Conservation (phyloP, 495 filamentous ascomycete genomes). For the Apiosordaria backusii region DNA sequence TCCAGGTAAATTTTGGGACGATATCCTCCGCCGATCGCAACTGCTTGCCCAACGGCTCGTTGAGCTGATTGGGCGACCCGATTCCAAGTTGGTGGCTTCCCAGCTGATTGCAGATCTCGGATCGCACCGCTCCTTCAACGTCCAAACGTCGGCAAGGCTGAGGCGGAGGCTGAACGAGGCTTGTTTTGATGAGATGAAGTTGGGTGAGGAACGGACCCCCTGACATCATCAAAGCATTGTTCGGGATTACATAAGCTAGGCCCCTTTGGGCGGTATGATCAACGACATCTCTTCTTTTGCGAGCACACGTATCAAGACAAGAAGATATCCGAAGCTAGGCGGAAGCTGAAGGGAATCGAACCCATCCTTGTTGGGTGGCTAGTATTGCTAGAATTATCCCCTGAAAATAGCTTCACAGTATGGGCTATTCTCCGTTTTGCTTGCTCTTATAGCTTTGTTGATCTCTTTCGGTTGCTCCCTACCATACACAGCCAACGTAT, state of each 20-base stretch:
- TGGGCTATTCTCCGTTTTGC: too few relatives aligned
- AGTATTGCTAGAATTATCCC: neutral
- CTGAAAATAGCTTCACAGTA: neutral
- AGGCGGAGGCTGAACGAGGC: constrained; percentile 3
- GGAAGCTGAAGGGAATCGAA: neutral
- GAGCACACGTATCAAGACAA: too few relatives aligned
- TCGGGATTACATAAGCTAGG: neutral
- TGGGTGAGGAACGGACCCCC: neutral
- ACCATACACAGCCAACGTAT: too few relatives aligned
- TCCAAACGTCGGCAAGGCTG: neutral
- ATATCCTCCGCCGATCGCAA: neutral
- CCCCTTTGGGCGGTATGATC: neutral
- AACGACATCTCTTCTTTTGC: neutral
- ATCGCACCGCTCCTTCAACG: constrained; percentile 2
- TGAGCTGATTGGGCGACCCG: neutral
- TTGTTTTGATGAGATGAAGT: neutral
- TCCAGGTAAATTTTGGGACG: neutral
- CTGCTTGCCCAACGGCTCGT: constrained; percentile 1
- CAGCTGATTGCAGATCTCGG: neutral
- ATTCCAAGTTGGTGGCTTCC: neutral
- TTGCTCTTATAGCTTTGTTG: too few relatives aligned
- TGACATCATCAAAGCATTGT: neutral
- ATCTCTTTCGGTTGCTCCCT: too few relatives aligned
- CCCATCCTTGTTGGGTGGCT: neutral
- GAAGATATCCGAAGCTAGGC: too few relatives aligned